Evolutionary conservation across 345 rosid genomes (phyloP), one percentile per base, ranked within the genome.

Genomic region (Citrus sp.): DNA sequence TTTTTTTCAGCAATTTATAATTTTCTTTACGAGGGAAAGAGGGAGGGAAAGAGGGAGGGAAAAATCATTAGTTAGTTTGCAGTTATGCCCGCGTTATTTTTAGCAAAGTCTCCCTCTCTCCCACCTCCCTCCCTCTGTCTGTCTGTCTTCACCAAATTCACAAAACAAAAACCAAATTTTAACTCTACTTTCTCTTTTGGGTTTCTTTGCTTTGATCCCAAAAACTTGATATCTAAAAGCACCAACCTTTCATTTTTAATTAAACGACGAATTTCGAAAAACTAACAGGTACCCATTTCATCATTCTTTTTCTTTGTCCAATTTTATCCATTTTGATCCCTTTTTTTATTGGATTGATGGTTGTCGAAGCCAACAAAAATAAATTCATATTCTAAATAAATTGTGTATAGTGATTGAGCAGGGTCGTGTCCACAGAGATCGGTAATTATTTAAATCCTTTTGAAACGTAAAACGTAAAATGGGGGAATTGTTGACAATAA

Each of bases 21-120:
- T 10, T 42, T 42, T 42, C 49, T 42, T 42, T 42, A 3, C 3
- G 49, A 3, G 14, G 14, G 14, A 42, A 2, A 9, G 27, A 27
- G 27, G 27, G 49, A 3, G 14, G 14, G 14, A 42, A 2, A 9
- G 27, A 27, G 27, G 27, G 27, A 27, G 27, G 27, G 27, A 27
- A 27, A 27, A 40, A 70, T 77, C 58, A 24, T 63, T 66, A 70
- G 72, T 81, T 82, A 35, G 80, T 80, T 80, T 64, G 69, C 71
- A 12, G 81, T 73, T 79, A 42, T 28, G 73, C 68, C 85, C 81
- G 82, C 86, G 80, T 82, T 84, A 80, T 81, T 81, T 83, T 81
- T 75, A 83, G 82, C 49, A 65, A 78, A 49, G 61, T 13, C 40
- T 73, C 74, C 30, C 81, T 71, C 55, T 56, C 79, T 70, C 78